Conservation (phyloP, 2,329 filamentous ascomycete genomes). For the Aspergillus japonicus region DNA sequence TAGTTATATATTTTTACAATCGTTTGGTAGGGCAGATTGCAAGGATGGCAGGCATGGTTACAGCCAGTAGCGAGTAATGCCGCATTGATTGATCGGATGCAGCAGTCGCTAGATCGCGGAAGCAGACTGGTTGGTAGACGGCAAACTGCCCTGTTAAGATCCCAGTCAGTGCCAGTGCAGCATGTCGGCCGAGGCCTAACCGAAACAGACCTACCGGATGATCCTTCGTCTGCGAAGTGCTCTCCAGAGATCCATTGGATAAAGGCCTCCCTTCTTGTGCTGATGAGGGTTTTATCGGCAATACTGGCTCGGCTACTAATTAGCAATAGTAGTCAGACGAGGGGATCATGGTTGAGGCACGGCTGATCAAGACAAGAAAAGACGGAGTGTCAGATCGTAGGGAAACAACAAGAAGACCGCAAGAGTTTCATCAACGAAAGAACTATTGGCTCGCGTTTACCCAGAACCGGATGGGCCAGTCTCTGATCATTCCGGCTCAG, state of each 20-base stretch:
- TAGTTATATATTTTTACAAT: background rate
- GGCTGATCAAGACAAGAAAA: background rate
- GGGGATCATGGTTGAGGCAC: background rate
- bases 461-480: conserved; percentile 12
- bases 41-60: background rate
- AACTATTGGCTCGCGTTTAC: conserved; percentile 15
- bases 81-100: background rate
- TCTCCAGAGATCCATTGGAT: conserved; percentile 11
- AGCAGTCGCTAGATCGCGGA: background rate
- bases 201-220: conserved; percentile 17
- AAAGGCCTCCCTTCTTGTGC: conserved; percentile 4
- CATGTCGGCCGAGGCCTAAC: conserved; percentile 14
- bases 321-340: background rate
- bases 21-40: background rate
- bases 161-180: conserved; percentile 10
- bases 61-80: background rate
- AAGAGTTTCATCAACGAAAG: conserved; percentile 3
- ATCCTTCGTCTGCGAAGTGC: conserved; percentile 3
- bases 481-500: conserved; percentile 20
- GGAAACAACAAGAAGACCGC: conserved; percentile 2
- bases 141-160: conserved; percentile 8
- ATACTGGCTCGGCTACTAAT: background rate
- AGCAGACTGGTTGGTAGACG: background rate
- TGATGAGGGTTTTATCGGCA: conserved; percentile 5
- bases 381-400: background rate